Percentiles rank a stretch among this genome's conserved stretches.
Evolutionary conservation across 2,329 filamentous ascomycete species (phyloP).

Genomic region (Monilinia fructicola): DNA sequence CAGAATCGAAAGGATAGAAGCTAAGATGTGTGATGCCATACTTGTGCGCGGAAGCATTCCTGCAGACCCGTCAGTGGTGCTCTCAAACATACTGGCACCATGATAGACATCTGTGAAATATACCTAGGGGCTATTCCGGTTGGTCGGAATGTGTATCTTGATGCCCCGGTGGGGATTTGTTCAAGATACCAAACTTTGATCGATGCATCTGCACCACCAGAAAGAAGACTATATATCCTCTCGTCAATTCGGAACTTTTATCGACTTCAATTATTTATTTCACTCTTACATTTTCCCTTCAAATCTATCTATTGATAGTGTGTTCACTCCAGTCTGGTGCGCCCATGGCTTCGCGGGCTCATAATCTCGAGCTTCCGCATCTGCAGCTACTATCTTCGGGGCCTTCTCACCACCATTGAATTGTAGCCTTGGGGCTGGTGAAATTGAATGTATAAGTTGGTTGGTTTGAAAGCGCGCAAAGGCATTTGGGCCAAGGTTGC

Average conservation of each 20-base stretch:
- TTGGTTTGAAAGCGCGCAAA: constrained; percentile 66
- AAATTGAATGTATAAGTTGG: constrained; percentile 67
- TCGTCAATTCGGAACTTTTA: background rate
- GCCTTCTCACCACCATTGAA: constrained; percentile 62
- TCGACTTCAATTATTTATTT: background rate
- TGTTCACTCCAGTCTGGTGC: constrained; percentile 76
- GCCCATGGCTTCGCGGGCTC: constrained; percentile 49
- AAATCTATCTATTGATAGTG: constrained; percentile 73
- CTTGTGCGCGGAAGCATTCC: constrained; percentile 50
- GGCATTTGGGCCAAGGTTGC: constrained; percentile 61
- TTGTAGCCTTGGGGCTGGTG: constrained; percentile 63
- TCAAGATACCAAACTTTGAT: constrained; percentile 89
- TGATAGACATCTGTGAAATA: constrained; percentile 16
- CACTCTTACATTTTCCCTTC: constrained; percentile 67
- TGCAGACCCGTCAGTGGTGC: constrained; percentile 10
- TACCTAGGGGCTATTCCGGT: constrained; percentile 51
- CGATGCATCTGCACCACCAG: constrained; percentile 81
- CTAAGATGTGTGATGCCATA: constrained; percentile 73
- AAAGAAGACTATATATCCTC: constrained; percentile 61
- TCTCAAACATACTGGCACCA: background rate
- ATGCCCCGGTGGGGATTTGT: constrained; percentile 44
- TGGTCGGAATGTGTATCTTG: constrained; percentile 53
- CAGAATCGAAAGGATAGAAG: constrained; percentile 76
- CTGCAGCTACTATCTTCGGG: constrained; percentile 18
- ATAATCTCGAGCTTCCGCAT: constrained; percentile 9